Evolutionary conservation across 2,329 filamentous ascomycete genomes (phyloP).

Genomic region (Fusarium euwallaceae): DNA sequence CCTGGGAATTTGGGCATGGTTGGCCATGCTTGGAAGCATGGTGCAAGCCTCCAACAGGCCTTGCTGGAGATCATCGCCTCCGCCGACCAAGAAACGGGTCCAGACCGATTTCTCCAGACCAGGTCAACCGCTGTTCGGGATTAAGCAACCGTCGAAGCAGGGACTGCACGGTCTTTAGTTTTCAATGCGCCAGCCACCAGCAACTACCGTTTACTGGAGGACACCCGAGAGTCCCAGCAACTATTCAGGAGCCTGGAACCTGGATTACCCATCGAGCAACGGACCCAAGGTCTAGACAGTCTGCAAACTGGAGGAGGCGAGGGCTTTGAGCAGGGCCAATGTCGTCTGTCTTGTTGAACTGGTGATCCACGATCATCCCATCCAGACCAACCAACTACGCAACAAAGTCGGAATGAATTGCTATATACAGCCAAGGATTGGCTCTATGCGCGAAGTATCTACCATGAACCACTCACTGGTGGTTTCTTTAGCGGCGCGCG

Average conservation of each 20-base stretch:
- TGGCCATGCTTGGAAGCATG: constrained; percentile 6
- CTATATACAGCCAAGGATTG: constrained; percentile 8
- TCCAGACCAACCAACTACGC: constrained; percentile 3
- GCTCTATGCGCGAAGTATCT: neutral
- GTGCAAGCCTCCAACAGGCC: constrained; percentile 8
- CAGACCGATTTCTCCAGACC: constrained; percentile 17
- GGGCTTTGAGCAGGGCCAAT: neutral
- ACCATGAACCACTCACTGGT: neutral
- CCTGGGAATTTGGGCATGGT: constrained; percentile 8
- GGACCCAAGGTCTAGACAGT: neutral
- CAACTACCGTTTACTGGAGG: constrained; percentile 4
- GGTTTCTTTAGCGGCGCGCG: neutral
- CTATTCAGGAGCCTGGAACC: constrained; percentile 21
- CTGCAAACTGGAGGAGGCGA: neutral
- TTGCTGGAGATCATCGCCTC: constrained; percentile 4
- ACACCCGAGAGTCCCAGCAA: constrained; percentile 23
- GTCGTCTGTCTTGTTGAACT: neutral
- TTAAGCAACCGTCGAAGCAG: constrained; percentile 19
- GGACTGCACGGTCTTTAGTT: constrained; percentile 40
- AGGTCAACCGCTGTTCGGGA: constrained; percentile 22
- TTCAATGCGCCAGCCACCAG: constrained; percentile 35
- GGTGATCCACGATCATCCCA: neutral
- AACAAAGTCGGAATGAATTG: constrained; percentile 22
- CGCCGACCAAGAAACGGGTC: constrained; percentile 6
- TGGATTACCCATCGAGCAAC: constrained; percentile 8